Evolutionary conservation across 805 yeast genomes (phyloP), one percentile per base, ranked within the genome.

Genomic region (Metschnikowia kofuensis): DNA sequence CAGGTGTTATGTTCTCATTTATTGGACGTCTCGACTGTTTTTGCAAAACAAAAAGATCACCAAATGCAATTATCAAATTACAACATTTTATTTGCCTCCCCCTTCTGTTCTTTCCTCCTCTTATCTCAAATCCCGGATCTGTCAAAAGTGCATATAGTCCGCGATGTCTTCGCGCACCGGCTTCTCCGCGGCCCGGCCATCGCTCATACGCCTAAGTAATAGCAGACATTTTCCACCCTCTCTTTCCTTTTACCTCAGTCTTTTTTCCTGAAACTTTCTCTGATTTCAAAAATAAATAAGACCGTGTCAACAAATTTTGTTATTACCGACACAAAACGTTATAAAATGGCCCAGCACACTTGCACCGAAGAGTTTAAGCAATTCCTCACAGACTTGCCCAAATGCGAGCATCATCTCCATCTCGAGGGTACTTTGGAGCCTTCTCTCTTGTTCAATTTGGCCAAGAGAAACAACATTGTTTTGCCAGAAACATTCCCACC

Each of bases 341-440:
- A 35, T 14, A 45, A 29, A 42, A 50, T 50, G 54, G 52, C 54
- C 35, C 47, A 39, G 12, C 48, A 43, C 52, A 45, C 36, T 10
- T 56, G 60, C 45, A 40, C 56, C 36, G 49, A 46, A 28, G 57
- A 68, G 45, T 74, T 77, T 74, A 68, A 68, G 47, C 50, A 40
- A 38, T 87, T 86, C 65, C 74, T 87, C 42, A 70, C 66, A 37
- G 92, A 84, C 57, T 72, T 88, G 44, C 96, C 96, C 50, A 88
- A 88, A 67, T 87, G 94, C 71, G 96, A 88, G 65, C 92, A 87
- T 64, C 96, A 88, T 63, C 79, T 87, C 52, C 96, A 88, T 67
- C 65, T 88, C 40, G 95, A 87, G 70, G 96, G 95, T 32, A 86
- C 95, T 37, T 66, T 87, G 48, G 87, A 84, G 52, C 94, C 95